These are phyloP conservation scores for Hordeum marinum DNA, from an alignment of 176 grass and related monocot genomes.

Conservation along the genomic window DNA sequence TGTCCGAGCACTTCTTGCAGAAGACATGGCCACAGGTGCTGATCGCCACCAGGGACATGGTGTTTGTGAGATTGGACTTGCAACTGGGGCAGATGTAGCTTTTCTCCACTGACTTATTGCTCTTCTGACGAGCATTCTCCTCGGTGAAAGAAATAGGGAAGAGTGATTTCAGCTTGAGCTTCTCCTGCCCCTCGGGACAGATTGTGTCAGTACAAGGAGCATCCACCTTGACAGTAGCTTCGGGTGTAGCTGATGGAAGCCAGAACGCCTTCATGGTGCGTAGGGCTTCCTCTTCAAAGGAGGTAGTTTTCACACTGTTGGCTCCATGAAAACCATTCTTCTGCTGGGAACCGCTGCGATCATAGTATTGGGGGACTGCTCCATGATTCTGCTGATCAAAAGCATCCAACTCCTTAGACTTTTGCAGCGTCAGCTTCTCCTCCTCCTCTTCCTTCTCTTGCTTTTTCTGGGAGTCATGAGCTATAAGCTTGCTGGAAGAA, in stretches of 20 bases:
- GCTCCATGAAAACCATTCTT: conserved; percentile 92
- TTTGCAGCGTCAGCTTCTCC: conserved; percentile 72
- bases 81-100: conserved; percentile 96
- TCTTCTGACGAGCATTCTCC: conserved; percentile 48
- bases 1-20: conserved; percentile 94
- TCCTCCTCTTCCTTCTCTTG: conserved; percentile 87
- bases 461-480: conserved; percentile 69
- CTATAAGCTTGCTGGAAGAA: conserved; percentile 69
- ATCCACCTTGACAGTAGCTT: conserved; percentile 52
- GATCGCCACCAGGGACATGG: conserved; percentile 57
- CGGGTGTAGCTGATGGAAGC: conserved; percentile 96
- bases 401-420: conserved; percentile 65
- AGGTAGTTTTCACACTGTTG: conserved; percentile 93
- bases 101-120: conserved; percentile 51
- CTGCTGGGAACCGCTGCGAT: conserved; percentile 38
- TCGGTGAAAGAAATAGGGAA: conserved; percentile 80
- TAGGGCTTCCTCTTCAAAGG: conserved; percentile 96
- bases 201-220: conserved; percentile 64
- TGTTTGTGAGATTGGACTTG: conserved; percentile 89
- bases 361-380: conserved; percentile 78
- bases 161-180: conserved; percentile 77
- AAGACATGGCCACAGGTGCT: conserved; percentile 94
- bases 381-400: conserved; percentile 95
- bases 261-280: conserved; percentile 99
- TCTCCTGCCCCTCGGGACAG: conserved; percentile 91